Percentiles rank a stretch among this genome's conserved stretches.
Evolutionary conservation across 306 rosid genomes (phyloP).

Genomic region (Rosa multiflora): DNA sequence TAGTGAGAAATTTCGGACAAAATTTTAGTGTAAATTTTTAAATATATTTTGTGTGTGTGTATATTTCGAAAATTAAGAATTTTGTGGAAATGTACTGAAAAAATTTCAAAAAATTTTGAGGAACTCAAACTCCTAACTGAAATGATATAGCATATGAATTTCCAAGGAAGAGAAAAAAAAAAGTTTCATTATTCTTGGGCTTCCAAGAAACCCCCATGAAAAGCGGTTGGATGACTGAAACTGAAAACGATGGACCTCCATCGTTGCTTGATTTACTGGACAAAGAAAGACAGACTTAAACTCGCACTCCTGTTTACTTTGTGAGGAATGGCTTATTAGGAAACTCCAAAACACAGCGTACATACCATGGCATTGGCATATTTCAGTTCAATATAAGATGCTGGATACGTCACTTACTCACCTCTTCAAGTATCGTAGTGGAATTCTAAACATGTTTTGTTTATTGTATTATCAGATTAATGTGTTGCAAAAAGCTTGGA

Average conservation of each 20-base stretch:
- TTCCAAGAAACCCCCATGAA: slow-evolving; percentile 18
- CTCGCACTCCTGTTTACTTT: neutral
- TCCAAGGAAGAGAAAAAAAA: too few species aligned
- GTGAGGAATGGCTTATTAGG: neutral
- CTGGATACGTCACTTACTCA: neutral
- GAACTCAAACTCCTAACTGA: too few species aligned
- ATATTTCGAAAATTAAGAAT: too few species aligned
- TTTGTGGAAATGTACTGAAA: too few species aligned
- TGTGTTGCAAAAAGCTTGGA: neutral
- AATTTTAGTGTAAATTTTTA: too few species aligned
- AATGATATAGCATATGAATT: too few species aligned
- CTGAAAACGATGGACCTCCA: neutral
- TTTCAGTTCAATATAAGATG: neutral
- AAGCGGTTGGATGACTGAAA: slow-evolving; percentile 19
- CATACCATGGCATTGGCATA: neutral
- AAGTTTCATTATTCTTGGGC: neutral
- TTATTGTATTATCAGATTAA: neutral
- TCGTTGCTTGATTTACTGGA: neutral
- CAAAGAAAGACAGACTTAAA: neutral
- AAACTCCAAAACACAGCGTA: neutral
- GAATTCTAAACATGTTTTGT: neutral
- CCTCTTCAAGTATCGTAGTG: neutral
- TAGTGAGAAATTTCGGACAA: too few species aligned
- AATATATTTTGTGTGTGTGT: too few species aligned
- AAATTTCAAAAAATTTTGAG: too few species aligned